A percentile compares a stretch with the other conserved stretches of the same genome.
phyloP scores from a whole-genome alignment of 2,329 filamentous ascomycete species.

The Lachnellula occidentalis region DNA sequence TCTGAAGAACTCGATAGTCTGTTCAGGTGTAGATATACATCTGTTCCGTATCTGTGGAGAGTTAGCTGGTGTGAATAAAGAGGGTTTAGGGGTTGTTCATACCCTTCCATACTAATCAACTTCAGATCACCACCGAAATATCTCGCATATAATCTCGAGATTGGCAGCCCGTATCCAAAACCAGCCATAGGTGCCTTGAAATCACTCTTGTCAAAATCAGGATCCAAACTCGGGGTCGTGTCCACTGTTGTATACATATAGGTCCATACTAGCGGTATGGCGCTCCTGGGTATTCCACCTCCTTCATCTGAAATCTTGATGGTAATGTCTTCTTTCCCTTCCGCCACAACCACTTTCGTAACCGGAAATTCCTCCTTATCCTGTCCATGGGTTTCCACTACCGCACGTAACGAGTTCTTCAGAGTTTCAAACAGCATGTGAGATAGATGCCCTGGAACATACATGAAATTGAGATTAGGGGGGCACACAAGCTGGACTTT shows the following conservation, averaged over 20 bases:
- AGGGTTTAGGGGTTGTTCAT: slow-evolving; percentile 35
- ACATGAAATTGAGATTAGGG: slow-evolving; percentile 96
- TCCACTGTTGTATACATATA: slow-evolving; percentile 99
- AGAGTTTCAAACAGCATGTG: slow-evolving; percentile 99
- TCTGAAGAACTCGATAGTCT: slow-evolving; percentile 92
- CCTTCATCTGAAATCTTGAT: slow-evolving; percentile 98
- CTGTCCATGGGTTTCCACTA: slow-evolving; percentile 90
- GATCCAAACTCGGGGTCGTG: slow-evolving; percentile 87
- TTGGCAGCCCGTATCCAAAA: slow-evolving; percentile 95
- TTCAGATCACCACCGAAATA: slow-evolving; percentile 98
- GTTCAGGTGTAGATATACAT: slow-evolving; percentile 97
- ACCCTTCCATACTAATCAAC: slow-evolving; percentile 99
- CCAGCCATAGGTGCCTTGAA: slow-evolving; percentile 99
- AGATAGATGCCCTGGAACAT: slow-evolving; percentile 95
- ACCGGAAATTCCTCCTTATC: slow-evolving; percentile 95
- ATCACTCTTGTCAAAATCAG: slow-evolving; percentile 97
- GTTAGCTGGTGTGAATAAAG: slow-evolving; percentile 19
- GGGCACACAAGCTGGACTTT: slow-evolving; percentile 96
- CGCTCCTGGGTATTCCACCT: slow-evolving; percentile 85
- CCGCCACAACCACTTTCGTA: slow-evolving; percentile 95
- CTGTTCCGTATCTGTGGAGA: slow-evolving; percentile 76
- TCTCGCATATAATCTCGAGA: slow-evolving; percentile 86
- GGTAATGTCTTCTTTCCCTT: slow-evolving; percentile 97
- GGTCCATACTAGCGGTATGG: slow-evolving; percentile 98
- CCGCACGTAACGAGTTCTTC: slow-evolving; percentile 95